Conservation (phyloP, 306 rosid genomes). For the Canavalia gladiata region DNA sequence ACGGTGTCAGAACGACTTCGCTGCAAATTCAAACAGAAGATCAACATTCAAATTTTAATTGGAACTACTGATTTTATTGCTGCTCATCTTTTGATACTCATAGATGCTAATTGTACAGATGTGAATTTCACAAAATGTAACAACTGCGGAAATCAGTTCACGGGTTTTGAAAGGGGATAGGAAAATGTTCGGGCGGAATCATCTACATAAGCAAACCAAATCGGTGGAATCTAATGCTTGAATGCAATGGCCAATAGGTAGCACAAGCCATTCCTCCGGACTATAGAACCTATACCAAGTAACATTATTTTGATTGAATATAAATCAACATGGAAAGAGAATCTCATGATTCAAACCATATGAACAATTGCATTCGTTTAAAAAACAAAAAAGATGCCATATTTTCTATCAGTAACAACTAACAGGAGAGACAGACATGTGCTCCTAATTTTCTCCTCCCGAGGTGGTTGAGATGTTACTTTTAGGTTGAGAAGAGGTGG, state of each 20-base stretch:
- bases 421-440: background rate
- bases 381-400: background rate
- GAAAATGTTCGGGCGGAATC: no score
- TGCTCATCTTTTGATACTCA: no score
- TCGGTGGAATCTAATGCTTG: no score
- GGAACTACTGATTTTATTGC: no score
- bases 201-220: background rate
- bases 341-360: slow-evolving; percentile 11
- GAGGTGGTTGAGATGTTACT: slow-evolving; percentile 34
- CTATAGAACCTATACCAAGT: slow-evolving; percentile 1
- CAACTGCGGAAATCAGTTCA: no score
- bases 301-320: background rate
- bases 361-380: slow-evolving; percentile 18
- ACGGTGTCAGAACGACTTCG: no score
- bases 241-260: background rate
- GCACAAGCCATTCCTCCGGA: background rate
- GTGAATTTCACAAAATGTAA: no score
- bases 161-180: no score
- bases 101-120: no score
- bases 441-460: slow-evolving; percentile 37
- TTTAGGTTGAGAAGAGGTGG: slow-evolving; percentile 44
- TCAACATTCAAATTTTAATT: no score
- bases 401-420: background rate
- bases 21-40: no score
- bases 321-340: slow-evolving; percentile 30